Evolutionary conservation across 164 flowering plant genomes (phyloP), one percentile per base, ranked within the genome.

Genomic region (Vitis cinerea): DNA sequence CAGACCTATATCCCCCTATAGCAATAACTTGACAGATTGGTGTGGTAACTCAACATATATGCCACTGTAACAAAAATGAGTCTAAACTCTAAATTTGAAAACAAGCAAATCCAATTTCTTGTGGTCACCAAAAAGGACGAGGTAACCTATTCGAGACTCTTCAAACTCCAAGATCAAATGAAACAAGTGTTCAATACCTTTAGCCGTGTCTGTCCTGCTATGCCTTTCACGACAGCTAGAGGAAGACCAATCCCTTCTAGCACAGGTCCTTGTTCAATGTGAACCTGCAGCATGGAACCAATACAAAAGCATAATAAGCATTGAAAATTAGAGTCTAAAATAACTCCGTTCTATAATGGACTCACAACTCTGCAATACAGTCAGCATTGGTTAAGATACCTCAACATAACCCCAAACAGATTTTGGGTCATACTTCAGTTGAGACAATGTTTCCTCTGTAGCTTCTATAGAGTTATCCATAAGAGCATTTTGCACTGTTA

Each of bases 211-310:
- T 93, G 98, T 58, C 98, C 99, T 71, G 98, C 95, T 71, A 96
- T 92, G 65, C 97, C 98, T 80, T 88, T 83, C 44, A 96, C 99
- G 72, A 87, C 84, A 64, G 88, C 98, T 56, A 96, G 90, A 74
- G 99, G 97, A 75, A 89, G 77, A 77, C 99, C 99, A 63, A 80
- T 78, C 72, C 86, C 78, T 78, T 96, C 99, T 66, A 96, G 83
- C 19, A 96, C 97, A 71, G 98, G 98, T 37, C 99, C 99, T 82
- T 93, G 99, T 70, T 96, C 98, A 79, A 96, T 96, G 72, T 96
- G 98, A 81, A 96, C 87, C 99, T 95, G 81, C 71, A 68, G 63
- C 16, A 75, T 52, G 30, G 56, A 63, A 37, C 48, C 55, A 64
- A 23, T 50, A 30, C 19, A 53, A 23, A 23, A 19, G 50, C 31